These are phyloP conservation scores for Phyllosticta citriasiana DNA, from an alignment of 2,329 filamentous ascomycete genomes.

Conservation along the genomic window DNA sequence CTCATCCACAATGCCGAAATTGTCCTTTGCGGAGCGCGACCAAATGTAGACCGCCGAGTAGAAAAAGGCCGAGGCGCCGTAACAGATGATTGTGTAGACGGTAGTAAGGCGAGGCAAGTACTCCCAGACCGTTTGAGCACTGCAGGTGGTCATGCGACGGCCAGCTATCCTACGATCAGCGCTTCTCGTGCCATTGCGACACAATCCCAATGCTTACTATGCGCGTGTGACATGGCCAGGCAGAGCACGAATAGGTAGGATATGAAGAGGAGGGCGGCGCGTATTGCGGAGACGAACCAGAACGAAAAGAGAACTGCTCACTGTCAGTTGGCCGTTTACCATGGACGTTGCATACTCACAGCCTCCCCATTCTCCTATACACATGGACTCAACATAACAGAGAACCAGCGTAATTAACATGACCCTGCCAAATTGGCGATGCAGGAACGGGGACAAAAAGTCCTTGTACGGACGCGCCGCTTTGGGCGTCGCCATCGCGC, in stretches of 20 bases:
- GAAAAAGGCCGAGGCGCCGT: constrained; percentile 64
- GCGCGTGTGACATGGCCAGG: constrained; percentile 75
- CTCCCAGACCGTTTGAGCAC: constrained; percentile 52
- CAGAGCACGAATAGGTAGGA: constrained; percentile 70
- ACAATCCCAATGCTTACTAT: constrained; percentile 30
- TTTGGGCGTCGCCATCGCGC: constrained; percentile 3
- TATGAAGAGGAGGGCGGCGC: constrained; percentile 65
- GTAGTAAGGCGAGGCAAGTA: constrained; percentile 51
- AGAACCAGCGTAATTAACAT: constrained; percentile 58
- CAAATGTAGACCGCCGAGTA: constrained; percentile 77
- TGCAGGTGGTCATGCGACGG: constrained; percentile 55
- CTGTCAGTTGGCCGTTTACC: constrained; percentile 12
- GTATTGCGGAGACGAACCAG: constrained; percentile 79
- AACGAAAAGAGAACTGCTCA: constrained; percentile 63
- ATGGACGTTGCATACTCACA: constrained; percentile 43
- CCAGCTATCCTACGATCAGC: constrained; percentile 22
- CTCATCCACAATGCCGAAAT: constrained; percentile 64
- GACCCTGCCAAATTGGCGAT: constrained; percentile 75
- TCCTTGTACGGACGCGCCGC: constrained; percentile 65
- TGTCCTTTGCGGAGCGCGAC: constrained; percentile 49
- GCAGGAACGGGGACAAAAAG: constrained; percentile 79
- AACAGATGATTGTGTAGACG: constrained; percentile 63
- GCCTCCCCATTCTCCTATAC: constrained; percentile 54
- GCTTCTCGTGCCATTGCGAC: not conserved
- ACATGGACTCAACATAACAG: constrained; percentile 63